Evolutionary conservation across 176 grass and related monocot species (phyloP), one percentile per base, ranked within the genome.

Genomic region (Hyparrhenia diplandra): DNA sequence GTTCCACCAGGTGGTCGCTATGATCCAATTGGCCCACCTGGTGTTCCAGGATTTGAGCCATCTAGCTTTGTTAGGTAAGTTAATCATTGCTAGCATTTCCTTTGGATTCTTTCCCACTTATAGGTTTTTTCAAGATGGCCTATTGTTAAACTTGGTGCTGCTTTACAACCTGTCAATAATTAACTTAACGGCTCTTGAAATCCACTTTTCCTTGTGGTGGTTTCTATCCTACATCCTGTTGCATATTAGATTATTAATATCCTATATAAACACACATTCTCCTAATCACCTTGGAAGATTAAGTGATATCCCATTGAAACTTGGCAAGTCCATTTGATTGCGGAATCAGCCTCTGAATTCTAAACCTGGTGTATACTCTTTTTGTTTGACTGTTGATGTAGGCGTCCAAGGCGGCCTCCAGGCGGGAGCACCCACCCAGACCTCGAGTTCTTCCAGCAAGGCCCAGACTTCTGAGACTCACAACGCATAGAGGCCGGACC

Each of bases 1-100:
- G 45, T 91, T 65, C 79, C 89, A 71, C 90, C 82, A 0, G 92
- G 95, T 62, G 83, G 78, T 13, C 84, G 94, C 24, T 97, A 85
- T 43, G 94, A 97, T 84, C 94, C 94, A 49, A 94, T 94, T 74
- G 91, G 89, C 60, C 89, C 91, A 13, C 92, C 96, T 11, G 92
- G 74, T 70, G 73, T 99, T 61, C 92, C 96, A 88, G 96, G 92
- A 8, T 95, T 99, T 82, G 96, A 95, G 37, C 96, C 90, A 76
- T 83, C 82, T 76, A 91, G 82, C 25, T 95, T 99, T 87, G 81
- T 80, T 46, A 97, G 93, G 93, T 97, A 89, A 57, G 60, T 23
- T 60, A 40, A 24, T 81, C 83, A 54, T 64, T 81, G 31, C 18
- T 13, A 27, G 12, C 28, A 71, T 83, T 78, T 79, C 63, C 45